Percentiles rank a stretch among this genome's conserved stretches.
Evolutionary conservation across 495 filamentous ascomycete species (phyloP).

Genomic region (Penicillium tannophilum): DNA sequence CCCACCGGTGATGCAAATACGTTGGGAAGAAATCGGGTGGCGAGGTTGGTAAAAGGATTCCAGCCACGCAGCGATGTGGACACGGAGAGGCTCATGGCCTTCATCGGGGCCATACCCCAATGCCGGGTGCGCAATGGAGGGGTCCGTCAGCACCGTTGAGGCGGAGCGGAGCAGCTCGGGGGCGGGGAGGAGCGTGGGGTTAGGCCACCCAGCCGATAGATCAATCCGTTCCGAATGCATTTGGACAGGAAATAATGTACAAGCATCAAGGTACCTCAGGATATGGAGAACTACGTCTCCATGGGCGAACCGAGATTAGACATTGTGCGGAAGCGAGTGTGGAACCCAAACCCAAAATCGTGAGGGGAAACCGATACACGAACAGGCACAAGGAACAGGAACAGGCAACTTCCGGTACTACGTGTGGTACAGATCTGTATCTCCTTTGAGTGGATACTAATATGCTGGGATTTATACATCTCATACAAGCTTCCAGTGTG

Average conservation of each 20-base stretch:
- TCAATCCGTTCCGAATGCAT: constrained; percentile 52
- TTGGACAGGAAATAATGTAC: neutral
- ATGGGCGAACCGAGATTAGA: constrained; percentile 15
- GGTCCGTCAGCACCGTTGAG: constrained; percentile 56
- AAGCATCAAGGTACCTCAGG: neutral
- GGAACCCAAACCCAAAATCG: constrained; percentile 6
- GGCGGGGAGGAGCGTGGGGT: constrained; percentile 68
- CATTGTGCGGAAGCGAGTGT: constrained; percentile 15
- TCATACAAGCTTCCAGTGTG: neutral
- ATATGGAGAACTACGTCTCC: neutral
- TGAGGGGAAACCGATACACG: constrained; percentile 1
- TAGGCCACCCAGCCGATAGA: constrained; percentile 72
- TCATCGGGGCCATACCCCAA: constrained; percentile 79
- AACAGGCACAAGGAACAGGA: neutral
- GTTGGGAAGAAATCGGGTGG: constrained; percentile 44
- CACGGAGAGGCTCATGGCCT: constrained; percentile 67
- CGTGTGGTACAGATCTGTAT: too few species aligned
- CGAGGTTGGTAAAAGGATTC: constrained; percentile 57
- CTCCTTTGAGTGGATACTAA: too few species aligned
- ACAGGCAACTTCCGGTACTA: neutral
- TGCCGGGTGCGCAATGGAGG: constrained; percentile 54
- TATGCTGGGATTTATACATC: too few species aligned
- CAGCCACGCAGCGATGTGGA: constrained; percentile 71
- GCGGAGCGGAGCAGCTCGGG: constrained; percentile 57
- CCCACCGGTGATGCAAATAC: constrained; percentile 80